These are phyloP conservation scores for Smithsoniella earleae DNA, from an alignment of 163 green algal species.

Conservation along the genomic window DNA sequence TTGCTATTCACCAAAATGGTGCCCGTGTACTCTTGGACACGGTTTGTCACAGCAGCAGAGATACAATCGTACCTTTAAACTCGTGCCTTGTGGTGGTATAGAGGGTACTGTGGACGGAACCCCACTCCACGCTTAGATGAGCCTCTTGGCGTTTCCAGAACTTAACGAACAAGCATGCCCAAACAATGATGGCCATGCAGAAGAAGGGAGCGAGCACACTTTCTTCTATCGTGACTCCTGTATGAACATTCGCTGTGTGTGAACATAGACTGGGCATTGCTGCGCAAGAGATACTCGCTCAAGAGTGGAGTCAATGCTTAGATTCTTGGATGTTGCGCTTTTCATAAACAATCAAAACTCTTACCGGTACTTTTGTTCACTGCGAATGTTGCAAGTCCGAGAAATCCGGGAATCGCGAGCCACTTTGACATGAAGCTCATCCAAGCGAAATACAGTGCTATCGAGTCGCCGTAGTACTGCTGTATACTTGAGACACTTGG, in stretches of 20 bases:
- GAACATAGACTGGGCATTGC: too few relatives aligned
- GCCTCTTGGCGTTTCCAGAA: background rate
- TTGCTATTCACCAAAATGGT: too few relatives aligned
- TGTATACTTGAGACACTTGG: background rate
- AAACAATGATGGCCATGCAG: background rate
- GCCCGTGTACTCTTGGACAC: too few relatives aligned
- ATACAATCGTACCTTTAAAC: background rate
- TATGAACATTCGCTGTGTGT: too few relatives aligned
- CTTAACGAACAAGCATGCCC: constrained; percentile 4
- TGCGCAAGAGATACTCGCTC: too few relatives aligned
- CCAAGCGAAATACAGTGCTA: constrained; percentile 12
- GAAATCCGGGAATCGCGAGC: background rate
- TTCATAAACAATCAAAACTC: too few relatives aligned
- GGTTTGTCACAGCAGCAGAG: too few relatives aligned
- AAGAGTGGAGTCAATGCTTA: too few relatives aligned
- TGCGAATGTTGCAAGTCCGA: background rate
- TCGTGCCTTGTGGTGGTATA: background rate
- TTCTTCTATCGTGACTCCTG: background rate
- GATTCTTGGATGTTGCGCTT: too few relatives aligned
- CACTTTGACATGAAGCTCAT: background rate
- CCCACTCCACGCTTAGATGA: background rate
- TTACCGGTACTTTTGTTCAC: too few relatives aligned
- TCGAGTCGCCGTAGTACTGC: constrained; percentile 2
- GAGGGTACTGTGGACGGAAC: background rate
- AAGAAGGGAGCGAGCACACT: background rate